phyloP scores from a whole-genome alignment of 768 basidiomycete species.

The Mycena metata region DNA sequence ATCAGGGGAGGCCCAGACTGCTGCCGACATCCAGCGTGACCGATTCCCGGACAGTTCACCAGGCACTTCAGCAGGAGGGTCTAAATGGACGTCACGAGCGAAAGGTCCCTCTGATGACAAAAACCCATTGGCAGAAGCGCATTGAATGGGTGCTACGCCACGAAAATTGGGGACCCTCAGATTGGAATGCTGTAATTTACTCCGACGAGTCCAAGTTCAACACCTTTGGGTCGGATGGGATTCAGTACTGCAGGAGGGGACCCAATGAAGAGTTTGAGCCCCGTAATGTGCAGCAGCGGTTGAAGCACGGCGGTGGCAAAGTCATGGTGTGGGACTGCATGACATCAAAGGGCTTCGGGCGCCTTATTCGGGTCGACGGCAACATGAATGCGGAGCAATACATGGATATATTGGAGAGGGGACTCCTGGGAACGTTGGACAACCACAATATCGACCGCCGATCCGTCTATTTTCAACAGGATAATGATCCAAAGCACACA shows the following conservation, averaged over 20 bases:
- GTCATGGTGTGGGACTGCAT: conserved; percentile 55
- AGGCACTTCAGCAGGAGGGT: conserved; percentile 6
- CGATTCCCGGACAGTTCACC: conserved; percentile 1
- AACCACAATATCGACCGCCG: conserved; percentile 12
- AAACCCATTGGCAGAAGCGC: neutral
- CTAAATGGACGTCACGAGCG: conserved; percentile 8
- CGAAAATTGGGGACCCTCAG: neutral
- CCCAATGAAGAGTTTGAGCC: conserved; percentile 44
- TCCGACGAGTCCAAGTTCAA: conserved; percentile 46
- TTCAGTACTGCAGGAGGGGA: conserved; percentile 47
- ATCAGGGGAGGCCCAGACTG: conserved; percentile 3
- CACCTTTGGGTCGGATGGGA: conserved; percentile 48
- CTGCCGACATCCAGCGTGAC: conserved; percentile 7
- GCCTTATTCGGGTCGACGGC: conserved; percentile 48
- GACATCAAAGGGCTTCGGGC: conserved; percentile 44
- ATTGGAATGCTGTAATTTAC: conserved; percentile 11
- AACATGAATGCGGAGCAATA: conserved; percentile 46
- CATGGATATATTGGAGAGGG: conserved; percentile 39
- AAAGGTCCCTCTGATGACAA: conserved; percentile 8
- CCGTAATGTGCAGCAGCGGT: conserved; percentile 41
- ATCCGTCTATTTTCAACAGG: conserved; percentile 9
- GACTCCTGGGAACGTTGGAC: conserved; percentile 10
- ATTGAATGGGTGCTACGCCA: neutral
- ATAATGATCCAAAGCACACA: neutral
- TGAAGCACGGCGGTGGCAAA: conserved; percentile 53